Percentiles rank a stretch among this genome's conserved stretches.
Evolutionary conservation across 176 grass and related monocot species (phyloP).

Genomic region (Oryza officinalis): DNA sequence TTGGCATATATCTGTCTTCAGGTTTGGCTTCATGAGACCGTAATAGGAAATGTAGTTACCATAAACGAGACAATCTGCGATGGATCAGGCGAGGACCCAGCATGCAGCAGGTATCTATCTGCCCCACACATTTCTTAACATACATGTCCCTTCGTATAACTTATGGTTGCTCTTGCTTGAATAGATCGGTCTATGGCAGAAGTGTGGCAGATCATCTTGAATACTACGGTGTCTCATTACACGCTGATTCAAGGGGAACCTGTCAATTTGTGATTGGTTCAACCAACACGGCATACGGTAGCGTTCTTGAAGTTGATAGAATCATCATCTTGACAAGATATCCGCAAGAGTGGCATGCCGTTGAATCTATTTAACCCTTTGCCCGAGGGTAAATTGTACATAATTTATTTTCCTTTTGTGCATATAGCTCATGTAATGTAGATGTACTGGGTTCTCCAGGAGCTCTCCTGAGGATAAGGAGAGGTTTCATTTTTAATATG

Average conservation of each 20-base stretch:
- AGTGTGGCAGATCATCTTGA: slow-evolving; percentile 79
- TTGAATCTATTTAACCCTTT: slow-evolving; percentile 40
- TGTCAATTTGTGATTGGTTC: slow-evolving; percentile 59
- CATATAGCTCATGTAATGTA: slow-evolving; percentile 41
- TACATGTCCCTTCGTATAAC: background rate
- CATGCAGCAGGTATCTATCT: slow-evolving; percentile 73
- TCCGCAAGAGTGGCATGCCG: background rate
- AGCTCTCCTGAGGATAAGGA: slow-evolving; percentile 48
- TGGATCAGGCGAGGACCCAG: slow-evolving; percentile 81
- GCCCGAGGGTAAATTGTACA: slow-evolving; percentile 36
- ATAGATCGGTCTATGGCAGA: slow-evolving; percentile 78
- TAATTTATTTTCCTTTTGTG: slow-evolving; percentile 40
- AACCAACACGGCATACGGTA: slow-evolving; percentile 32
- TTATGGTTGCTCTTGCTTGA: slow-evolving; percentile 40
- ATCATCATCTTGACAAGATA: slow-evolving; percentile 48
- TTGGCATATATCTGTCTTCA: slow-evolving; percentile 31
- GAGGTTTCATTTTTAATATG: slow-evolving; percentile 42
- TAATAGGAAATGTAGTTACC: slow-evolving; percentile 46
- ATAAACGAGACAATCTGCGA: slow-evolving; percentile 69
- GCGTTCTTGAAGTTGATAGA: slow-evolving; percentile 42
- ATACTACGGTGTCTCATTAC: slow-evolving; percentile 68
- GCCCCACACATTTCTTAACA: slow-evolving; percentile 8
- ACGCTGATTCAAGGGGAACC: slow-evolving; percentile 63
- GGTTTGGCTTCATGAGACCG: slow-evolving; percentile 72
- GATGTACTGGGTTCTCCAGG: background rate